These are phyloP conservation scores for Rhodofomes roseus DNA, from an alignment of 1,284 basidiomycete species.

Conservation along the genomic window DNA sequence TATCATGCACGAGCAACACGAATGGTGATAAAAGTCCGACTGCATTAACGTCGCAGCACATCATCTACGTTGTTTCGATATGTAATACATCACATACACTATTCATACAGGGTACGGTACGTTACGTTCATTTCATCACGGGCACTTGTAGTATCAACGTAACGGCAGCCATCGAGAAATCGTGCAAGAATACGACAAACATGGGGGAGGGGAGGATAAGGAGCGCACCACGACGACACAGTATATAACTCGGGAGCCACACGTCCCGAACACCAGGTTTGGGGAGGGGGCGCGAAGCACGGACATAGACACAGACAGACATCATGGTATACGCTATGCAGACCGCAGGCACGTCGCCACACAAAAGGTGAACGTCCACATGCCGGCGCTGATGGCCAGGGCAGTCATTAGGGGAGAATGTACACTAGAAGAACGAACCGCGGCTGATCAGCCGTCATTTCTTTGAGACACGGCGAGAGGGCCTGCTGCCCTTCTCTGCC, in stretches of 20 bases:
- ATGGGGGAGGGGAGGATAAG: background rate
- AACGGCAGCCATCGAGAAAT: background rate
- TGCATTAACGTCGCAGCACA: background rate
- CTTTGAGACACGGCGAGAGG: background rate
- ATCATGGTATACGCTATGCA: background rate
- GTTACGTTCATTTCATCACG: background rate
- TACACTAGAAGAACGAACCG: background rate
- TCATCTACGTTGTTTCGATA: background rate
- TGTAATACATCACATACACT: background rate
- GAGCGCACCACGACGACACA: background rate
- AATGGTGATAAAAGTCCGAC: background rate
- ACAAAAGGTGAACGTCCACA: conserved; percentile 3
- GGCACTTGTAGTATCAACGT: background rate
- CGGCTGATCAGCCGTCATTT: background rate
- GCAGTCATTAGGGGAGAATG: background rate
- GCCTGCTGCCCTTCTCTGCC: background rate
- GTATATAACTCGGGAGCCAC: background rate
- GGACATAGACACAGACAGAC: background rate
- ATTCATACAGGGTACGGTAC: background rate
- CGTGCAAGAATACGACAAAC: background rate
- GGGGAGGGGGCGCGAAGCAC: background rate
- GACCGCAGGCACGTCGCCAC: background rate
- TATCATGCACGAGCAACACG: too few species aligned
- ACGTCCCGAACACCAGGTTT: background rate
- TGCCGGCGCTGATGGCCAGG: background rate